Conservation (phyloP, 2,329 filamentous ascomycete genomes). For the Xylariaceae sp. region DNA sequence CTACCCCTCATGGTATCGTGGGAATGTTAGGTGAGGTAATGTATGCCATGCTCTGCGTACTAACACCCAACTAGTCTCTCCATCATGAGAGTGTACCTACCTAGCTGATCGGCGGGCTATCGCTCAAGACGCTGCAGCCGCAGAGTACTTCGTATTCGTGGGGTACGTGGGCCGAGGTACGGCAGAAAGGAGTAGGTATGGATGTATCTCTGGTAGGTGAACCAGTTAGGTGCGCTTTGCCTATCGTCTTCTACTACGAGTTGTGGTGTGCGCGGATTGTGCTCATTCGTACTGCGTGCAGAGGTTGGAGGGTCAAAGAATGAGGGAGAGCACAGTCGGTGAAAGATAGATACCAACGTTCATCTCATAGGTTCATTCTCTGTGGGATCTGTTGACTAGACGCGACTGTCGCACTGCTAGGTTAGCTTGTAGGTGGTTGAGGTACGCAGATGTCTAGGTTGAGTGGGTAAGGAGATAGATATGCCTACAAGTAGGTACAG, state of each 20-base stretch:
- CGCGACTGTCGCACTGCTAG: neutral
- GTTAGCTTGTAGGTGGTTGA: neutral
- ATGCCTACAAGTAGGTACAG: neutral
- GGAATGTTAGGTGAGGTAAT: too few relatives aligned
- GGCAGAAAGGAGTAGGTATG: neutral
- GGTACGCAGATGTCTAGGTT: neutral
- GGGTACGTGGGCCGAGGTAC: neutral
- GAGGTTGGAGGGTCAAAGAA: neutral
- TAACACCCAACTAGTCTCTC: neutral
- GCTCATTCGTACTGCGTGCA: too few relatives aligned
- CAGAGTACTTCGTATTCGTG: constrained; percentile 8
- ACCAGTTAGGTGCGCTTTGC: neutral
- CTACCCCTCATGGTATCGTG: neutral
- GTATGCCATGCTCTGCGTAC: too few relatives aligned
- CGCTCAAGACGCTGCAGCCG: constrained; percentile 17
- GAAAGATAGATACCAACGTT: too few relatives aligned
- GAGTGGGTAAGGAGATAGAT: neutral
- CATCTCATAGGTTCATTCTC: neutral
- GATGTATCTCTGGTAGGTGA: neutral
- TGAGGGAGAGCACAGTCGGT: neutral
- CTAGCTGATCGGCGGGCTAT: constrained; percentile 10
- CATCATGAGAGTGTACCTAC: neutral
- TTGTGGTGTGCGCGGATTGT: neutral
- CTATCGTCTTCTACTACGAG: neutral
- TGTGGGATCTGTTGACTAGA: neutral